These are phyloP conservation scores for Botryotinia narcissicola DNA, from an alignment of 2,329 filamentous ascomycete genomes.

Conservation along the genomic window DNA sequence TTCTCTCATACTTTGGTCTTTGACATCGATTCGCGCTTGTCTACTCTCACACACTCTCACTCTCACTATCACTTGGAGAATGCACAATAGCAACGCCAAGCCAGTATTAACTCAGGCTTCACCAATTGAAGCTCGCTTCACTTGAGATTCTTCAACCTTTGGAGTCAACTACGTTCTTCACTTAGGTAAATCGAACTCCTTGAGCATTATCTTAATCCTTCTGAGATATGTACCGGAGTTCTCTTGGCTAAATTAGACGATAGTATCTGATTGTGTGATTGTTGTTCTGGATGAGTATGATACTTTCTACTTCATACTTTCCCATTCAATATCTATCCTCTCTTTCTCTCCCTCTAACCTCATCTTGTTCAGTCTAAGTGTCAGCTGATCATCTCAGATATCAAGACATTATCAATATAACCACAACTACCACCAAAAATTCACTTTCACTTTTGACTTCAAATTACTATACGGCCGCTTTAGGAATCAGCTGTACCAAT, in stretches of 20 bases:
- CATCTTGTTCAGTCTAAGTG: neutral
- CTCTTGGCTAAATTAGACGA: neutral
- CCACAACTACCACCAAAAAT: neutral
- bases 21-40: neutral
- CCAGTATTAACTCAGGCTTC: neutral
- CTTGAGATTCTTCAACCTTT: neutral
- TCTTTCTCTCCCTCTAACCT: neutral
- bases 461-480: neutral
- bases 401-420: neutral
- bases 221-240: neutral
- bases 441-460: neutral
- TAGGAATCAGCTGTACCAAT: neutral
- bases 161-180: neutral
- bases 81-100: neutral
- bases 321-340: neutral
- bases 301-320: neutral
- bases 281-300: neutral
- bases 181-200: neutral
- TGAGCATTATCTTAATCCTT: neutral
- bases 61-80: no score
- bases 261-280: neutral
- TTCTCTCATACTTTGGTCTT: neutral
- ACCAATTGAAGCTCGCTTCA: neutral
- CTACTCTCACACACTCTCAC: no score
- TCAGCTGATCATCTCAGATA: neutral